Base-by-base conservation (phyloP, 2,329 filamentous ascomycete species). In the Paecilomyces formosus region DNA sequence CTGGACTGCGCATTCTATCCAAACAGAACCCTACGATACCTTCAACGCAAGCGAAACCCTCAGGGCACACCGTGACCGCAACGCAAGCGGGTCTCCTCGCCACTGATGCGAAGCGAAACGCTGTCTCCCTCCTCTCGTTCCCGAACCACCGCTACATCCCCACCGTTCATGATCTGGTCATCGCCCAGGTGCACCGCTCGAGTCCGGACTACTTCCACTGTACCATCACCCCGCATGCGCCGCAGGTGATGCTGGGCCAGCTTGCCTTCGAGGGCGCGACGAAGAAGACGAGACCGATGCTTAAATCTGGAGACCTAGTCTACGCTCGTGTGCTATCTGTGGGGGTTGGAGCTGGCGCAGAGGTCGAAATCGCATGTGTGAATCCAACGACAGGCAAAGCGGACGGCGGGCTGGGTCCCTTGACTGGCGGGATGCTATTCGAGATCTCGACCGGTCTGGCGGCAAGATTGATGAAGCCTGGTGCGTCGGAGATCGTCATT, bases 241-340 rank as follows among this genome's bases (percentile, higher is more conserved):
- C 81, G 0, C 75, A 77, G 60, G 91, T 89, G 0, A 79, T 89
- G 18, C 85, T 97, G 0, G 91, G 90, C 0, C 89, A 96, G 64
- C 82, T 97, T 21, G 85, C 92, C n/a, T 99, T 99, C 72, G 93
- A 97, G 75, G 86, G 87, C 62, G 94, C 92, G 18, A 91, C 88
- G 52, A 94, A 92, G 74, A 97, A 97, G 78, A 96, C 90, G 2
- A 83, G 92, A 1, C 94, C 94, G 0, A 82, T 90, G 63, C 83
- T 97, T 51, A 79, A 81, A 28, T 70, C 85, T 13, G 91, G 91
- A 39, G 86, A 90, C 56, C 78, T 97, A 28, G 90, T 97, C 35
- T 97, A 97, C 76, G 93, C 92, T 39, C 88, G 93, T 62, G 85
- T 99, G 51, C 80, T 84, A 28, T 84, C 88, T 49, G 88, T 89